These are phyloP conservation scores for Colletotrichum sansevieriae DNA, from an alignment of 2,329 filamentous ascomycete species.

Conservation along the genomic window DNA sequence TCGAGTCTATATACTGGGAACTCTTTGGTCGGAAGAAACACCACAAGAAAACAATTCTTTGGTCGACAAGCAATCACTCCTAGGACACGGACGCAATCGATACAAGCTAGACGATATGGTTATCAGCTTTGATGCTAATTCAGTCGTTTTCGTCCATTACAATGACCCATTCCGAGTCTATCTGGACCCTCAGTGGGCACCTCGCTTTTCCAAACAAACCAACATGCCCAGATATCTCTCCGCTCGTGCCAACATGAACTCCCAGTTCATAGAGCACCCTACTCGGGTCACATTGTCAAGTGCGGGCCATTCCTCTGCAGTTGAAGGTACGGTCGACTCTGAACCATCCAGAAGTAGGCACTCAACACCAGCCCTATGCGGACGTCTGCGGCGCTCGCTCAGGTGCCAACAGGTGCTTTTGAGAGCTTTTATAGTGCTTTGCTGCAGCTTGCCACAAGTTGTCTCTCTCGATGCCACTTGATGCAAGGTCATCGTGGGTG, in stretches of 20 bases:
- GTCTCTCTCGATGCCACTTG: slow-evolving; percentile 19
- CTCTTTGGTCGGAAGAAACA: neutral
- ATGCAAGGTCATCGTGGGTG: neutral
- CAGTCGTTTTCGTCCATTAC: neutral
- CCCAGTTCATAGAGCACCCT: neutral
- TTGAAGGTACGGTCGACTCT: neutral
- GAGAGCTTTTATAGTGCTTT: slow-evolving; percentile 13
- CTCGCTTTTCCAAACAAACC: slow-evolving; percentile 1
- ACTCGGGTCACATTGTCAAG: neutral
- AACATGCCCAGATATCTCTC: neutral
- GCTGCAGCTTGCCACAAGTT: slow-evolving; percentile 35
- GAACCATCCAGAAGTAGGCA: neutral
- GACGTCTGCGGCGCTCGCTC: slow-evolving; percentile 6
- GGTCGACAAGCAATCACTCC: slow-evolving; percentile 27
- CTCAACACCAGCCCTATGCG: neutral
- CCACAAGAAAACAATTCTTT: slow-evolving; percentile 20
- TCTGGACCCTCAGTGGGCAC: neutral
- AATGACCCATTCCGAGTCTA: slow-evolving; percentile 4
- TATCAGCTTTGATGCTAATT: slow-evolving; percentile 1
- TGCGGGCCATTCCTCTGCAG: slow-evolving; percentile 3
- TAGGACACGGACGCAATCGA: slow-evolving; percentile 14
- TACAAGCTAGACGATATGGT: neutral
- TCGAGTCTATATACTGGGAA: neutral
- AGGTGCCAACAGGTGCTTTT: slow-evolving; percentile 11
- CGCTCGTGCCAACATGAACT: neutral